Evolutionary conservation across 257 asterid species (phyloP).

Genomic region (Lantana camara): DNA sequence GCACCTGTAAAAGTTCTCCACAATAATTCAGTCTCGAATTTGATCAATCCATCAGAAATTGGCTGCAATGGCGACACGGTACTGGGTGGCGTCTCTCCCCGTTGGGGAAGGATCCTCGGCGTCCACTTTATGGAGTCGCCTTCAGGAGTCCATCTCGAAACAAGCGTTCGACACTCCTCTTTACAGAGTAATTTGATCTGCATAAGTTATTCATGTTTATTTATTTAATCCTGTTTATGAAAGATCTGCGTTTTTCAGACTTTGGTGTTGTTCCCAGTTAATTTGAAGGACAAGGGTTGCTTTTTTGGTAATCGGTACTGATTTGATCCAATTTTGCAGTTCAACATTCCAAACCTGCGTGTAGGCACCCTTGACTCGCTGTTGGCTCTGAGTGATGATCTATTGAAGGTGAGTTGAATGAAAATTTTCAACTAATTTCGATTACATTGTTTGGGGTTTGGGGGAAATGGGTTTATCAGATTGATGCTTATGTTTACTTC

Average conservation of each 20-base stretch:
- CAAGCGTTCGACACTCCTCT: constrained; percentile 92
- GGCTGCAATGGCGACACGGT: constrained; percentile 77
- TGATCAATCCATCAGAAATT: constrained; percentile 9
- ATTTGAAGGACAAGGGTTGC: neutral
- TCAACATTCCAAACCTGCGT: constrained; percentile 90
- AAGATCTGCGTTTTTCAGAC: constrained; percentile 30
- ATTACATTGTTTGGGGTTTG: constrained; percentile 21
- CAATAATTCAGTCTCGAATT: neutral
- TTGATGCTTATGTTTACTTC: neutral
- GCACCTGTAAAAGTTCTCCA: neutral
- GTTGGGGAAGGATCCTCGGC: constrained; percentile 59
- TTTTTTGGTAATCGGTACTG: constrained; percentile 15
- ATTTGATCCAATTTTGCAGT: constrained; percentile 46
- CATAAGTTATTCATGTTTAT: neutral
- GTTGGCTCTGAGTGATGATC: constrained; percentile 83
- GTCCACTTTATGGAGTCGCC: constrained; percentile 80
- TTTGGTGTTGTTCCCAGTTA: neutral
- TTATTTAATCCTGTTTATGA: neutral
- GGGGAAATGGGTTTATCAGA: neutral
- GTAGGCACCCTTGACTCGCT: constrained; percentile 89
- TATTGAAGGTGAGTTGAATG: constrained; percentile 54
- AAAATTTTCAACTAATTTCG: neutral
- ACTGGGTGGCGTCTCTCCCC: constrained; percentile 94
- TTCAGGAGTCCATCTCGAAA: constrained; percentile 87
- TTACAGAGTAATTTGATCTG: constrained; percentile 58